These are phyloP conservation scores for Cutaneotrichosporon sp. DNA, from an alignment of 1,284 basidiomycete species.

Conservation along the genomic window DNA sequence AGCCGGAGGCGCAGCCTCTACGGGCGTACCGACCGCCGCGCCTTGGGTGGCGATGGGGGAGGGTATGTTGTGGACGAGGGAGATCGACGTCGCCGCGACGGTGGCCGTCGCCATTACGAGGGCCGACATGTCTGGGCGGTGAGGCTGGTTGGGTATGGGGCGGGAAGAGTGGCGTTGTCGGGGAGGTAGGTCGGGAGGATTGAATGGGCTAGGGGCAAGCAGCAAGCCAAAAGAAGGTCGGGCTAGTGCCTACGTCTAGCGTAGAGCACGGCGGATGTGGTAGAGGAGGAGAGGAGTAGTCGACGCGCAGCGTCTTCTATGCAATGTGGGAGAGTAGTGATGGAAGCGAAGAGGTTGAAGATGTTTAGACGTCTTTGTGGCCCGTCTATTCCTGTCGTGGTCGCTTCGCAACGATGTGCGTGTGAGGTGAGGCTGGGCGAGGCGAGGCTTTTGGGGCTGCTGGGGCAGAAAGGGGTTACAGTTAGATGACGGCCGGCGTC, in stretches of 20 bases:
- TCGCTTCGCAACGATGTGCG: not conserved
- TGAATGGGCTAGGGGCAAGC: not conserved
- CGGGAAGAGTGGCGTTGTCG: not conserved
- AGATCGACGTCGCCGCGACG: not conserved
- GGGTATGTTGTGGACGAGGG: not conserved
- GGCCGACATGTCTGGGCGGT: not conserved
- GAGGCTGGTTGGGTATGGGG: not conserved
- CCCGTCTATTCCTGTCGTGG: not conserved
- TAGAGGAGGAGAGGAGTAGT: not conserved
- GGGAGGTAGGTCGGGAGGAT: not conserved
- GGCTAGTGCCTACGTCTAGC: not conserved
- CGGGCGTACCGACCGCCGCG: not conserved
- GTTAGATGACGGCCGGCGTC: not conserved
- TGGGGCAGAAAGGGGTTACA: not conserved
- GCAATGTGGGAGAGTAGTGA: not conserved
- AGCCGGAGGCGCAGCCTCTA: not conserved
- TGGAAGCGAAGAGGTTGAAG: not conserved
- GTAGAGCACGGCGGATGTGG: slow-evolving; percentile 2
- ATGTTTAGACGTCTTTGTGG: not conserved
- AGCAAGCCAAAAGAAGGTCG: slow-evolving; percentile 3
- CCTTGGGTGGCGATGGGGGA: not conserved
- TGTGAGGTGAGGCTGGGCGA: not conserved
- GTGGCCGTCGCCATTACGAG: not conserved
- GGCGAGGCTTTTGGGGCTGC: too few relatives aligned
- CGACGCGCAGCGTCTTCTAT: slow-evolving; percentile 9